Evolutionary conservation across 345 rosid species (phyloP).

Genomic region (Nephelium lappaceum): DNA sequence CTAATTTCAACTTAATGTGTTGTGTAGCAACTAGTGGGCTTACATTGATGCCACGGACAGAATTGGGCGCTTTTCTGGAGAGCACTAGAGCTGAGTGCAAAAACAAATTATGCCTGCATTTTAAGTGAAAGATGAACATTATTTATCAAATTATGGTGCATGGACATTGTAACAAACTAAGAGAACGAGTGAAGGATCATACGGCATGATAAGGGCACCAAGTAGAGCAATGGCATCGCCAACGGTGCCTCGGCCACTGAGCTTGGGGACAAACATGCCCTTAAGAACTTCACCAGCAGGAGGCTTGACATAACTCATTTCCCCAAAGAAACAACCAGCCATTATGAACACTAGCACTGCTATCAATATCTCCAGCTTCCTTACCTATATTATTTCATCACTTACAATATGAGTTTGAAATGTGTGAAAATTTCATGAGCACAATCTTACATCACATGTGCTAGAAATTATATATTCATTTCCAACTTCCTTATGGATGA

Average conservation of each 20-base stretch:
- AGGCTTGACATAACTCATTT: slow-evolving; percentile 50
- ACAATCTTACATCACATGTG: too few relatives aligned
- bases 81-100: slow-evolving; percentile 56
- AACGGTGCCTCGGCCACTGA: slow-evolving; percentile 41
- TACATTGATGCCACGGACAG: slow-evolving; percentile 54
- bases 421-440: too few relatives aligned
- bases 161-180: too few relatives aligned
- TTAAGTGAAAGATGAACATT: too few relatives aligned
- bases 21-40: too few relatives aligned
- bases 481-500: too few relatives aligned
- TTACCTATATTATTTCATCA: slow-evolving; percentile 42
- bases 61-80: slow-evolving; percentile 49
- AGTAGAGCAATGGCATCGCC: slow-evolving; percentile 50
- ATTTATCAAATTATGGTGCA: not conserved
- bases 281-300: slow-evolving; percentile 43
- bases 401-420: too few relatives aligned
- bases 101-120: slow-evolving; percentile 25
- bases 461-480: too few relatives aligned
- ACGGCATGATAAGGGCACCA: slow-evolving; percentile 61
- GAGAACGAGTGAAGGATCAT: slow-evolving; percentile 11
- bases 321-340: slow-evolving; percentile 47
- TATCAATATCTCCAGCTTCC: slow-evolving; percentile 51
- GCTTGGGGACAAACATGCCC: slow-evolving; percentile 57
- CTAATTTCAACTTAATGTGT: too few relatives aligned
- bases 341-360: slow-evolving; percentile 44